Base-by-base conservation (phyloP, 495 filamentous ascomycete genomes). In the Lophiostoma macrostomum region DNA sequence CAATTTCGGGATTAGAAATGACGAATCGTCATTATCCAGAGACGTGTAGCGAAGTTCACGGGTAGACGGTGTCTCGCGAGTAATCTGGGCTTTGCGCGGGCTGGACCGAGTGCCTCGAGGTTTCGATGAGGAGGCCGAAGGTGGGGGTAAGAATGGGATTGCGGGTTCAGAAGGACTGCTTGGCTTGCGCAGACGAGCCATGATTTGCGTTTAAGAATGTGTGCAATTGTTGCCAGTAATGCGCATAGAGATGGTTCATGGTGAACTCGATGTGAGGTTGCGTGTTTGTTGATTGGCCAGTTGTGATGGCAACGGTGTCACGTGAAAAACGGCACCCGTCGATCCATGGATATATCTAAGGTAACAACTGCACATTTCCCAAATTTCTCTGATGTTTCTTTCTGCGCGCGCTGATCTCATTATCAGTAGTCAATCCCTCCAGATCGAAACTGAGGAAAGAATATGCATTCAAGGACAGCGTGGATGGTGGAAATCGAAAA, bases 141-240 rank as follows among this genome's bases (percentile, higher is more conserved):
- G 31, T 50, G 50, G 30, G 5, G 38, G 22, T 19, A 31, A 30
- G 16, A 45, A 28, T 7, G 41, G 25, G 14, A 47, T 19, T 1
- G 53, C 10, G 19, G 27, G 3, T 13, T 57, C 53, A 7, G 43
- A 13, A 20, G 50, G 20, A 29, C 50, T 53, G 31, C n/a, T n/a
- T n/a, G 43, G 20, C 19, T 55, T 60, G 43, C 56, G 56, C 4
- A 60, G 44, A 20, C 56, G 56, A 45, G 56, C 56, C 56, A 60
- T 54, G 22, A 36, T 48, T 19, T 36, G 20, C 10, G 6, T n/a
- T 8, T 39, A 18, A 20, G 8, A 27, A 24, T 20, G 39, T 43
- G 12, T 30, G 13, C 24, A 46, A 32, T 39, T 48, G 19, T 31
- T 25, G 42, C 7, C 22, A 20, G 16, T 35, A 24, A 25, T 24